These are phyloP conservation scores for Ulvella scutata DNA, from an alignment of 139 green algal genomes.

Conservation along the genomic window DNA sequence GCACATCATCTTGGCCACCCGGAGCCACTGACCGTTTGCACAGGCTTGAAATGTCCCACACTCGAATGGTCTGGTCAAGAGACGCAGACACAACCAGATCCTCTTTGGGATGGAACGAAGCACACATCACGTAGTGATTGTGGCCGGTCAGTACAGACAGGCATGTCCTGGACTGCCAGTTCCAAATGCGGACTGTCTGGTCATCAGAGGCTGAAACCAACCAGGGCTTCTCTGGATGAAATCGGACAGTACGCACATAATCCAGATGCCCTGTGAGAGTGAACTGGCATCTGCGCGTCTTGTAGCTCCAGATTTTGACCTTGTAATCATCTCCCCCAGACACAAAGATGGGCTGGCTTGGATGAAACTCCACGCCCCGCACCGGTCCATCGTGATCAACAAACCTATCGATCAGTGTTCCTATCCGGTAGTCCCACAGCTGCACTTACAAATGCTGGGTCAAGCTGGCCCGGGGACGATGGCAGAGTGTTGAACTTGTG, in stretches of 20 bases:
- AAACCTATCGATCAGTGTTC: slow-evolving; percentile 97
- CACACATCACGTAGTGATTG: slow-evolving; percentile 99
- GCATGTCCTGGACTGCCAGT: slow-evolving; percentile 94
- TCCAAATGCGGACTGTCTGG: slow-evolving; percentile 99
- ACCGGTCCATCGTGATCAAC: slow-evolving; percentile 99
- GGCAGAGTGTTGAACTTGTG: neutral
- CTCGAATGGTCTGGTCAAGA: slow-evolving; percentile 91
- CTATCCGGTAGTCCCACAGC: slow-evolving; percentile 99
- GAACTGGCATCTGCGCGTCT: slow-evolving; percentile 92
- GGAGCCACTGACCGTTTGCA: slow-evolving; percentile 86
- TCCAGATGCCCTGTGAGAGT: slow-evolving; percentile 97
- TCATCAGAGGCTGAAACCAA: slow-evolving; percentile 94
- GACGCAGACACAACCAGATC: slow-evolving; percentile 85
- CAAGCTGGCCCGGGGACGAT: neutral
- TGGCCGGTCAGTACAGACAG: slow-evolving; percentile 96
- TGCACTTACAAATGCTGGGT: slow-evolving; percentile 24
- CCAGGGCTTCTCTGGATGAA: slow-evolving; percentile 93
- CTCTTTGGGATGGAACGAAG: slow-evolving; percentile 93
- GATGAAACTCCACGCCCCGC: slow-evolving; percentile 93
- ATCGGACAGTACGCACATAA: slow-evolving; percentile 98
- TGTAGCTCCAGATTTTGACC: slow-evolving; percentile 99
- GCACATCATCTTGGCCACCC: slow-evolving; percentile 27
- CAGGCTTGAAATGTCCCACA: slow-evolving; percentile 96
- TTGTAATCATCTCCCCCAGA: slow-evolving; percentile 93
- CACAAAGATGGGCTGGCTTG: slow-evolving; percentile 93